Conservation (phyloP, 1,139 yeast genomes). For the Waltiozyma sp. region DNA sequence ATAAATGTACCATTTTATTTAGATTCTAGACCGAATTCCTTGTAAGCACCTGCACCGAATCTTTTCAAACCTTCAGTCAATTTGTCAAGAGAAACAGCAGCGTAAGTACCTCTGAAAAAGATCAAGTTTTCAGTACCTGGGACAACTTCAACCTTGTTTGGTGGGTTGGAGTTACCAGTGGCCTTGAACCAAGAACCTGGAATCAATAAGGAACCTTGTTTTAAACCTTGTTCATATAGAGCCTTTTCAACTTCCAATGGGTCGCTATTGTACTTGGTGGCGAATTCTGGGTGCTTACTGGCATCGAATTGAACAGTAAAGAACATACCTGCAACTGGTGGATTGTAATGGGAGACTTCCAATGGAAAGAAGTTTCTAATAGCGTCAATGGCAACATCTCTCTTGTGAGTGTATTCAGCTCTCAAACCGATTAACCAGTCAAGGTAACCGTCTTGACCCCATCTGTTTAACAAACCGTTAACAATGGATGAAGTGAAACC, state of each 20-base stretch:
- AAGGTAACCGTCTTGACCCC: constrained; percentile 65
- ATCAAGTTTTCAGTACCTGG: constrained; percentile 30
- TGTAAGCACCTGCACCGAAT: constrained; percentile 41
- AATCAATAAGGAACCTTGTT: constrained; percentile 61
- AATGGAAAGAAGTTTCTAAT: constrained; percentile 49
- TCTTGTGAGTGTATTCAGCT: constrained; percentile 62
- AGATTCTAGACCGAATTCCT: constrained; percentile 23
- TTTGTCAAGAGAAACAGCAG: constrained; percentile 54
- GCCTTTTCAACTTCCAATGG: constrained; percentile 51
- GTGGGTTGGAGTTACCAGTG: constrained; percentile 25
- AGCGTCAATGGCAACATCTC: constrained; percentile 68
- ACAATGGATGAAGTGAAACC: constrained; percentile 70
- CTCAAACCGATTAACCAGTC: constrained; percentile 83
- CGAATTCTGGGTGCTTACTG: constrained; percentile 65
- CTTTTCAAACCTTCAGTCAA: constrained; percentile 42
- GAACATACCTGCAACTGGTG: constrained; percentile 93
- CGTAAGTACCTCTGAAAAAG: constrained; percentile 84
- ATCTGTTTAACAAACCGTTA: constrained; percentile 48
- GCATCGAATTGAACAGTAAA: constrained; percentile 72
- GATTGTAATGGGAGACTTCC: constrained; percentile 41
- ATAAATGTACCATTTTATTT: background rate
- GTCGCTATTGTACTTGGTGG: constrained; percentile 38
- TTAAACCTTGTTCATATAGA: constrained; percentile 53
- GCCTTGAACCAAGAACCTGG: constrained; percentile 88
- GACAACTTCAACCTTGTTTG: constrained; percentile 31